Percentiles rank a stretch among this genome's conserved stretches.
phyloP scores from a whole-genome alignment of 2,329 filamentous ascomycete genomes.

The Coniella vitis region DNA sequence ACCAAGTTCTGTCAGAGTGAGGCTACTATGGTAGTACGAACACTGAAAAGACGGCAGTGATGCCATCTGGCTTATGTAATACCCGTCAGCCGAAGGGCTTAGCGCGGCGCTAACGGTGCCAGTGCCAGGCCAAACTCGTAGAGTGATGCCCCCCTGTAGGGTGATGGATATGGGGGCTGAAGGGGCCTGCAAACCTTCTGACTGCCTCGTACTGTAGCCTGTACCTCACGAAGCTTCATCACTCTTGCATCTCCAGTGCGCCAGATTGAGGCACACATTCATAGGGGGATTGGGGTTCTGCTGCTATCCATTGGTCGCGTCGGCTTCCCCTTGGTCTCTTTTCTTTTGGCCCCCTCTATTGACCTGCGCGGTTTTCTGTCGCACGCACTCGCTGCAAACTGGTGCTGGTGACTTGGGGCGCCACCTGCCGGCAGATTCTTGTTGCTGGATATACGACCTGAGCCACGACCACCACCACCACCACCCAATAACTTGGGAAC shows the following conservation, averaged over 20 bases:
- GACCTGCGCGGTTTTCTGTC: background rate
- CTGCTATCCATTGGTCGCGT: background rate
- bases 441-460: slow-evolving; percentile 20
- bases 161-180: background rate
- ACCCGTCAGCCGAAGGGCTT: background rate
- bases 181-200: background rate
- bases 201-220: background rate
- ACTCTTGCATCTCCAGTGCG: slow-evolving; percentile 1
- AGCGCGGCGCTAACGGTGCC: background rate
- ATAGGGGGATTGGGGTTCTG: slow-evolving; percentile 10
- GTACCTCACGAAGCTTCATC: slow-evolving; percentile 3
- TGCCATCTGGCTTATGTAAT: slow-evolving; percentile 1
- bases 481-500: no score
- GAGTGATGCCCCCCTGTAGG: background rate
- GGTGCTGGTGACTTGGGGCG: slow-evolving; percentile 14
- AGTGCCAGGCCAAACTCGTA: background rate
- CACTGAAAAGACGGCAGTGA: background rate
- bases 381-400: background rate
- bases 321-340: background rate
- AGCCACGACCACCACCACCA: background rate
- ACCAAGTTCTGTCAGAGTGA: no score
- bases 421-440: slow-evolving; percentile 24
- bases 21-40: background rate
- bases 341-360: background rate
- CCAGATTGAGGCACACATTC: slow-evolving; percentile 7